These are phyloP conservation scores for Termitomyces eurrhizus DNA, from an alignment of 768 basidiomycete species.

Conservation along the genomic window DNA sequence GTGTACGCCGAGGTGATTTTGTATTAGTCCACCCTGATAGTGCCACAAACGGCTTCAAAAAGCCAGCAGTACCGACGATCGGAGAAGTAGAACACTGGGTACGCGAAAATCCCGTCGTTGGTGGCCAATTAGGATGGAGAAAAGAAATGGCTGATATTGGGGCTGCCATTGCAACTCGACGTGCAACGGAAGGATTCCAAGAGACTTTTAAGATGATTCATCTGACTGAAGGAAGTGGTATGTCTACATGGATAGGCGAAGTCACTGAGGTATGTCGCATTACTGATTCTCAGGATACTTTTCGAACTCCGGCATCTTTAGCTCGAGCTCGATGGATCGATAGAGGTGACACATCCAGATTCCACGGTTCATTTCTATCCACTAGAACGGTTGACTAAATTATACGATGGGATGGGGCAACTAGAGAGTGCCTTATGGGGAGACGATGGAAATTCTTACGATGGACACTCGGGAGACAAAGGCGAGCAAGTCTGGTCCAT, in stretches of 20 bases:
- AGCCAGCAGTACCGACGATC: slow-evolving; percentile 75
- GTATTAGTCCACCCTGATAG: slow-evolving; percentile 75
- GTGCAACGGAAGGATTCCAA: slow-evolving; percentile 31
- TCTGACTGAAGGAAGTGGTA: slow-evolving; percentile 33
- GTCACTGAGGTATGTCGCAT: slow-evolving; percentile 58
- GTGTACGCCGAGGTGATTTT: slow-evolving; percentile 79
- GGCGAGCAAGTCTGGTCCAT: slow-evolving; percentile 39
- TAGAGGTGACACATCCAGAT: slow-evolving; percentile 71
- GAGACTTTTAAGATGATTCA: slow-evolving; percentile 39
- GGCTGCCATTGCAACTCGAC: slow-evolving; percentile 44
- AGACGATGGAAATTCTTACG: slow-evolving; percentile 42
- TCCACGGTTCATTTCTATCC: slow-evolving; percentile 46
- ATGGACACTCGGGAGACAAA: slow-evolving; percentile 39
- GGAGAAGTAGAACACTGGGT: slow-evolving; percentile 85
- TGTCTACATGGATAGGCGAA: slow-evolving; percentile 82
- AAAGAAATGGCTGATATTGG: slow-evolving; percentile 70
- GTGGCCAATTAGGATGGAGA: slow-evolving; percentile 65
- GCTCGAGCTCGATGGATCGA: slow-evolving; percentile 72
- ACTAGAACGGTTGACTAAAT: slow-evolving; percentile 63
- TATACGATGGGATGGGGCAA: slow-evolving; percentile 82
- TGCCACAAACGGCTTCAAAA: slow-evolving; percentile 65
- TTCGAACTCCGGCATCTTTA: slow-evolving; percentile 21
- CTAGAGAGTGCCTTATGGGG: slow-evolving; percentile 67
- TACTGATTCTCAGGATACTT: slow-evolving; percentile 1
- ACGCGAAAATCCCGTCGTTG: slow-evolving; percentile 49